A percentile compares a stretch with the other conserved stretches of the same genome.
Evolutionary conservation across 352 stramenopile genomes (phyloP).

Genomic region (Phytophthora niederhauseri): DNA sequence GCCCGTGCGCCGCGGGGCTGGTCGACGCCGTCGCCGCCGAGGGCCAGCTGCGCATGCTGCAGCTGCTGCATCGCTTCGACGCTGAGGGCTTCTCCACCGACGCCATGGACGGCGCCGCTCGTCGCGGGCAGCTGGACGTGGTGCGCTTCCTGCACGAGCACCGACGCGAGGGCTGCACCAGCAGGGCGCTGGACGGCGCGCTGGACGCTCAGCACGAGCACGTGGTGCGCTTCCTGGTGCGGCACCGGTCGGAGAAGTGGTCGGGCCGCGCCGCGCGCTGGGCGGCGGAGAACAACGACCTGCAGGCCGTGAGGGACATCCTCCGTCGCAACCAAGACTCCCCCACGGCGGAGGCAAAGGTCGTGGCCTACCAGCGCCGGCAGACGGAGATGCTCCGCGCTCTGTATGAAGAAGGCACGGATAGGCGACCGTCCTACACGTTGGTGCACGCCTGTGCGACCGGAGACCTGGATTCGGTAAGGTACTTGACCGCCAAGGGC

Average conservation of each 20-base stretch:
- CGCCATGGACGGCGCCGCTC: slow-evolving; percentile 53
- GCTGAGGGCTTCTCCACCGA: slow-evolving; percentile 36
- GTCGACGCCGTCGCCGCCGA: slow-evolving; percentile 43
- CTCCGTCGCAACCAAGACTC: slow-evolving; percentile 38
- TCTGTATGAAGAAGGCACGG: slow-evolving; percentile 57
- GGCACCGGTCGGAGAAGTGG: slow-evolving; percentile 54
- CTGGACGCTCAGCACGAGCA: slow-evolving; percentile 40
- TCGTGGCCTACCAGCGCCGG: slow-evolving; percentile 43
- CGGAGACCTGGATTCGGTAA: slow-evolving; percentile 56
- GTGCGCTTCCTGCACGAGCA: slow-evolving; percentile 60
- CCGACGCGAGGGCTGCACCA: slow-evolving; percentile 53
- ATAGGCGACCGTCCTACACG: slow-evolving; percentile 46
- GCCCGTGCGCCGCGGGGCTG: slow-evolving; percentile 26
- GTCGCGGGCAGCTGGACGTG: slow-evolving; percentile 41
- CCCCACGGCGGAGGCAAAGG: slow-evolving; percentile 52
- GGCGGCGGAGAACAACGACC: slow-evolving; percentile 45
- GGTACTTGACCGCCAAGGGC: slow-evolving; percentile 45
- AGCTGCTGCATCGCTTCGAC: slow-evolving; percentile 44
- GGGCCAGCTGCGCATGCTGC: slow-evolving; percentile 46
- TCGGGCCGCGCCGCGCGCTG: slow-evolving; percentile 38
- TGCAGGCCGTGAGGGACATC: slow-evolving; percentile 38
- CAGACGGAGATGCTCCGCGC: slow-evolving; percentile 56
- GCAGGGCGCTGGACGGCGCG: slow-evolving; percentile 38
- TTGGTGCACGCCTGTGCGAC: slow-evolving; percentile 47
- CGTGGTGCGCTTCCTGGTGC: slow-evolving; percentile 54